Percentiles rank a stretch among this genome's conserved stretches.
These are phyloP conservation scores for Kwoniella shandongensis DNA, from an alignment of 768 basidiomycete species.

Conservation along the genomic window DNA sequence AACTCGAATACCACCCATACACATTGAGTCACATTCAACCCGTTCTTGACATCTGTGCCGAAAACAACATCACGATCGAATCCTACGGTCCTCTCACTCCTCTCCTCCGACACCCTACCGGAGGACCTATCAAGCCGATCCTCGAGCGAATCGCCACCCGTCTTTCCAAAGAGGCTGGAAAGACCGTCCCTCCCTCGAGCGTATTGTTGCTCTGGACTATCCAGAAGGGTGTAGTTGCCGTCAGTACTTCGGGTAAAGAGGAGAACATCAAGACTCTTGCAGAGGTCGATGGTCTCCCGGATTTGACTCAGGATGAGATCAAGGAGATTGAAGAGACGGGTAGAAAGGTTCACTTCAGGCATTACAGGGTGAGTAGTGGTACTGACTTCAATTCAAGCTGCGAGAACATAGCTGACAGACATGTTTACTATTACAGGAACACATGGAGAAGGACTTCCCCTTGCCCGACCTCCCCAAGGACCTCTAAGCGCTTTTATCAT, in stretches of 20 bases:
- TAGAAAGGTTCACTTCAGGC: constrained; percentile 46
- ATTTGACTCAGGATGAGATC: constrained; percentile 48
- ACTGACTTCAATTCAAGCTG: too few species aligned
- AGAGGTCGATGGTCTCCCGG: constrained; percentile 27
- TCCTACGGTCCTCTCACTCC: constrained; percentile 50
- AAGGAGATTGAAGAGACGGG: constrained; percentile 51
- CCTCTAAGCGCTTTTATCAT: not conserved
- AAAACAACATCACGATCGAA: constrained; percentile 44
- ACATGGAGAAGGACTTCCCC: constrained; percentile 51
- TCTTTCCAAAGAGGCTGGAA: constrained; percentile 23
- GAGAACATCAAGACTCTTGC: constrained; percentile 42
- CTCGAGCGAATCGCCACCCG: constrained; percentile 39
- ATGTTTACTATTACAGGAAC: constrained; percentile 34
- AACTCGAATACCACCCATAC: constrained; percentile 53
- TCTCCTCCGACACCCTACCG: constrained; percentile 36
- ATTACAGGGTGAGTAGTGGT: constrained; percentile 35
- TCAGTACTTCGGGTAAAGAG: constrained; percentile 37
- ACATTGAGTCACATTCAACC: constrained; percentile 45
- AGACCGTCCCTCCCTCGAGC: constrained; percentile 25
- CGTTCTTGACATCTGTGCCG: constrained; percentile 33
- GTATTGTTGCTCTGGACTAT: constrained; percentile 47
- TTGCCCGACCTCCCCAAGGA: constrained; percentile 30
- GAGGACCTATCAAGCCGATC: constrained; percentile 42
- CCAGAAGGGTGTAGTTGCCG: constrained; percentile 40
- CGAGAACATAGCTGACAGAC: too few species aligned